These are phyloP conservation scores for Pleurotus eryngii DNA, from an alignment of 768 basidiomycete genomes.

Conservation along the genomic window DNA sequence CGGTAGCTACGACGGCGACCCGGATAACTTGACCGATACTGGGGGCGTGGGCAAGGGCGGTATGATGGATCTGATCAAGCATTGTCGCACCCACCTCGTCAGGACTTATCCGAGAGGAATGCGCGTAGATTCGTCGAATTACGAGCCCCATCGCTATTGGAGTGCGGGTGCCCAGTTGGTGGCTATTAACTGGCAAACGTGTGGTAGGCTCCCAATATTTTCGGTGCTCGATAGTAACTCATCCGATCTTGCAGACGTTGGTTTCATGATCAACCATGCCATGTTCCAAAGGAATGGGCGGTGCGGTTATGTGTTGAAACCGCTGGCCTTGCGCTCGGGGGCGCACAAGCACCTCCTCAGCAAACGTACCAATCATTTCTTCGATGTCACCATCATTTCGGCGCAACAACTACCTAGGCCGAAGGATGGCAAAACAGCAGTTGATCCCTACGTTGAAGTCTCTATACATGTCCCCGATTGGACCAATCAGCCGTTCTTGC, in stretches of 20 bases:
- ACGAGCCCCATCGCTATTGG: conserved; percentile 91
- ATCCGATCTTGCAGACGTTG: conserved; percentile 55
- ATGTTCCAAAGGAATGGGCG: conserved; percentile 93
- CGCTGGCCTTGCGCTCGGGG: conserved; percentile 58
- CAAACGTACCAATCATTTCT: conserved; percentile 54
- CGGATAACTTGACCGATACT: background rate
- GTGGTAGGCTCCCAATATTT: conserved; percentile 49
- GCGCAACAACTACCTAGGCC: conserved; percentile 88
- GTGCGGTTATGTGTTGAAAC: conserved; percentile 92
- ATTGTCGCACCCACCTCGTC: conserved; percentile 82
- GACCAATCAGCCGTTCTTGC: conserved; percentile 32
- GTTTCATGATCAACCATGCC: conserved; percentile 90
- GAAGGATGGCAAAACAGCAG: conserved; percentile 59
- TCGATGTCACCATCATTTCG: conserved; percentile 73
- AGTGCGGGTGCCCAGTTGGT: conserved; percentile 86
- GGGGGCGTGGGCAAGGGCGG: conserved; percentile 14
- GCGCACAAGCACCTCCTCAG: conserved; percentile 59
- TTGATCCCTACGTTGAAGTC: conserved; percentile 76
- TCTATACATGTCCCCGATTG: conserved; percentile 79
- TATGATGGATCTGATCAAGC: conserved; percentile 81
- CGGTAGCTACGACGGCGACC: background rate
- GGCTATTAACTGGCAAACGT: conserved; percentile 97
- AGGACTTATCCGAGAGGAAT: conserved; percentile 87
- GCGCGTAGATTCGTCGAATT: conserved; percentile 83
- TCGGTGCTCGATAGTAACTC: background rate